Percentiles rank a stretch among this genome's conserved stretches.
These are phyloP conservation scores for Suillus decipiens DNA, from an alignment of 768 basidiomycete species.

Conservation along the genomic window DNA sequence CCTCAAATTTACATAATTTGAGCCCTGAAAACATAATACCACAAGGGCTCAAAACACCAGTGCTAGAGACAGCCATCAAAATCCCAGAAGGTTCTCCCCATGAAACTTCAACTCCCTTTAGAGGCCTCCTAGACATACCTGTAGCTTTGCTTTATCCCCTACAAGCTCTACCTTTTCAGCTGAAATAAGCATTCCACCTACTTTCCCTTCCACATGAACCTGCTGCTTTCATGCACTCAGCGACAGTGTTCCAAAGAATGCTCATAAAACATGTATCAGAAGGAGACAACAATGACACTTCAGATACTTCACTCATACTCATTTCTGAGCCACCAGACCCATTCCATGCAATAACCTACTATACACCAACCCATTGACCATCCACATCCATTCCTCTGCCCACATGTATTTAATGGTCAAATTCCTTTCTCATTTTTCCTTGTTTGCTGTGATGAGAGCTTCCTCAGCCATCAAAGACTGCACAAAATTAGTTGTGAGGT, in stretches of 20 bases:
- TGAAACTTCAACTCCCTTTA: conserved; percentile 15
- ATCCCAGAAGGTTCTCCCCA: conserved; percentile 27
- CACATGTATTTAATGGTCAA: conserved; percentile 44
- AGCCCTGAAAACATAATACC: conserved; percentile 58
- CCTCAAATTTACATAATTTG: conserved; percentile 58
- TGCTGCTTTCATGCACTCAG: conserved; percentile 56
- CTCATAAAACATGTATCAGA: conserved; percentile 47
- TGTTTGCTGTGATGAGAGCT: conserved; percentile 34
- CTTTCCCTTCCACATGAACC: conserved; percentile 34
- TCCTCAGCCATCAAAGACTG: conserved; percentile 16
- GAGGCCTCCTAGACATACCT: not conserved
- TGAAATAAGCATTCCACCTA: conserved; percentile 19
- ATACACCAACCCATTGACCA: conserved; percentile 73
- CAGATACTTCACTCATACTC: conserved; percentile 50
- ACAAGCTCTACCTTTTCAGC: conserved; percentile 61
- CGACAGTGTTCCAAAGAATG: conserved; percentile 64
- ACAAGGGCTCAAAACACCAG: conserved; percentile 15
- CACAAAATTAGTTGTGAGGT: conserved; percentile 35
- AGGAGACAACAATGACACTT: conserved; percentile 65
- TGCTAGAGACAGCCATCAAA: conserved; percentile 41
- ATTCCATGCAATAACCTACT: conserved; percentile 77
- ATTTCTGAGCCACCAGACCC: conserved; percentile 66
- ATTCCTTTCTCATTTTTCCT: conserved; percentile 43
- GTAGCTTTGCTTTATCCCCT: conserved; percentile 46
- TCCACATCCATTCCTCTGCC: conserved; percentile 60